Conservation (phyloP, 2,329 filamentous ascomycete genomes). For the Botryosphaeria agaves region DNA sequence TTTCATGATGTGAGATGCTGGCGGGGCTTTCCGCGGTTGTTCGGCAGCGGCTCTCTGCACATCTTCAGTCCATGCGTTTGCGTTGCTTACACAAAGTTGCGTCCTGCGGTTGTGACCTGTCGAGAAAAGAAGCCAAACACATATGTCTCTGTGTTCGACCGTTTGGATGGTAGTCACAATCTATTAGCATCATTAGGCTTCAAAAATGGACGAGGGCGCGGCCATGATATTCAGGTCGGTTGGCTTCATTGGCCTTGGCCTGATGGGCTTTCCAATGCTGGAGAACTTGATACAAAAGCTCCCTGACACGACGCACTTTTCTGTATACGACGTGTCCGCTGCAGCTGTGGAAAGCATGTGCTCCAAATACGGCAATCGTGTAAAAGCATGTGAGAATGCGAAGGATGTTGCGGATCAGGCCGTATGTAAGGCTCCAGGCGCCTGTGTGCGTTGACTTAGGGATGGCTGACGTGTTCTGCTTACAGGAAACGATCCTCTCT, state of each 20-base stretch:
- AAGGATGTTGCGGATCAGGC: constrained; percentile 32
- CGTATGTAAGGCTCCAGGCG: constrained; percentile 16
- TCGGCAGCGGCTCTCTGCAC: too few relatives aligned
- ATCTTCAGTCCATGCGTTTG: too few relatives aligned
- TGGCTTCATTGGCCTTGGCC: constrained; percentile 37
- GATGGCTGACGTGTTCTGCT: too few relatives aligned
- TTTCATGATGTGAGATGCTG: too few relatives aligned
- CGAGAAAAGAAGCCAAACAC: too few relatives aligned
- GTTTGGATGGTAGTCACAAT: too few relatives aligned
- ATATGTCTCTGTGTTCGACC: too few relatives aligned
- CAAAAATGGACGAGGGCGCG: too few relatives aligned
- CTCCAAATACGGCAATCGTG: constrained; percentile 18
- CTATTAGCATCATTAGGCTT: too few relatives aligned
- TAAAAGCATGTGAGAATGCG: constrained; percentile 23
- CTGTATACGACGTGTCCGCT: constrained; percentile 31
- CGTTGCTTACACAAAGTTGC: too few relatives aligned
- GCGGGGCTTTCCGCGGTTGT: too few relatives aligned
- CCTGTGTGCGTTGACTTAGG: not conserved
- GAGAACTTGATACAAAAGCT: constrained; percentile 31
- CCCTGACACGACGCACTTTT: constrained; percentile 22
- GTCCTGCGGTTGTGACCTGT: too few relatives aligned
- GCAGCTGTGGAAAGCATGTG: constrained; percentile 25
- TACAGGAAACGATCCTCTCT: constrained; percentile 31
- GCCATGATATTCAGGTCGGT: constrained; percentile 7
- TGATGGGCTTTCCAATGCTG: constrained; percentile 38